Conservation (phyloP, 345 rosid genomes). For the Brassica carinata region DNA sequence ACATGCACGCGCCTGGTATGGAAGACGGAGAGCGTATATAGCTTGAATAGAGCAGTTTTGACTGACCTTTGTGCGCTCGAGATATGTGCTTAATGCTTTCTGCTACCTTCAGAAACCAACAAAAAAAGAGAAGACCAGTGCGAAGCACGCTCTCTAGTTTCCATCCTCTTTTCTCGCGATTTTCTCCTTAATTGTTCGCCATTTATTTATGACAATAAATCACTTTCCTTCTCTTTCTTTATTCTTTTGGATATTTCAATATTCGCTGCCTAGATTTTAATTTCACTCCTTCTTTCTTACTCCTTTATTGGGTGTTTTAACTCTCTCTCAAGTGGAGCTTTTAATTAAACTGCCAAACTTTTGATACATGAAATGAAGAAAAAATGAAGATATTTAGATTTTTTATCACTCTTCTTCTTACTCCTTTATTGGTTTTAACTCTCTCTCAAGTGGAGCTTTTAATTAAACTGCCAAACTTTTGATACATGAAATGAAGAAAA, state of each 20-base stretch:
- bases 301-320: neutral
- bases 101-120: neutral
- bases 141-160: constrained; percentile 43
- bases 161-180: constrained; percentile 41
- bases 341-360: too few relatives aligned
- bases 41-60: constrained; percentile 10
- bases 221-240: neutral
- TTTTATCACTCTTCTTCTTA: too few relatives aligned
- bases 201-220: neutral
- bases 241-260: constrained; percentile 3
- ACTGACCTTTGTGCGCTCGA: constrained; percentile 29
- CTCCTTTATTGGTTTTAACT: too few relatives aligned
- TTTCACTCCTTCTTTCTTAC: neutral
- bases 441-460: too few relatives aligned
- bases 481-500: too few relatives aligned
- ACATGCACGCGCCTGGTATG: constrained; percentile 18
- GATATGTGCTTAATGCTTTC: constrained; percentile 29
- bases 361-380: too few relatives aligned
- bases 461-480: too few relatives aligned
- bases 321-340: too few relatives aligned
- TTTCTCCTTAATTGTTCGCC: constrained; percentile 31
- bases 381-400: too few relatives aligned
- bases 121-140: constrained; percentile 30
- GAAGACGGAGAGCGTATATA: constrained; percentile 2
- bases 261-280: neutral